Percentiles rank a stretch among this genome's conserved stretches.
These are phyloP conservation scores for Suaeda aralocaspica DNA, from an alignment of 148 eudicot genomes.

Conservation along the genomic window DNA sequence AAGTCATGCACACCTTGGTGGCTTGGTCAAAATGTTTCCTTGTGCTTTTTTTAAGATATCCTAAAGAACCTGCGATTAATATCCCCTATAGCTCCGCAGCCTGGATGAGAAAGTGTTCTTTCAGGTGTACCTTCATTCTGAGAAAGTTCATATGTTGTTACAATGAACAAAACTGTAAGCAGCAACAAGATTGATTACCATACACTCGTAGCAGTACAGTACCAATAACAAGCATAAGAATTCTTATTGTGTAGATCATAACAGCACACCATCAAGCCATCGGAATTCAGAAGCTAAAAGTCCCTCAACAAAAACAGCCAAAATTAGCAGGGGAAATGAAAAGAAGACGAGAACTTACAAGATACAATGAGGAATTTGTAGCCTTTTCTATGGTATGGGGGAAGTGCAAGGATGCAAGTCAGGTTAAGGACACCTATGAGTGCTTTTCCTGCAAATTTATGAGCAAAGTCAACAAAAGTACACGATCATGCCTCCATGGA, in stretches of 20 bases:
- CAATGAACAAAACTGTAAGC: conserved; percentile 7
- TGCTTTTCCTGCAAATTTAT: conserved; percentile 75
- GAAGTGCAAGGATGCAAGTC: conserved; percentile 95
- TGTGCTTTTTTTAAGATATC: conserved; percentile 93
- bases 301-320: background rate
- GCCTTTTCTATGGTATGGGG: conserved; percentile 98
- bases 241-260: background rate
- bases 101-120: conserved; percentile 92
- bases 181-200: background rate
- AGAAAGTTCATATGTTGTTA: conserved; percentile 89
- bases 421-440: conserved; percentile 91
- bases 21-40: conserved; percentile 96
- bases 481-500: too few relatives aligned
- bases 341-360: conserved; percentile 45
- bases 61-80: conserved; percentile 91
- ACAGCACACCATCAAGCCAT: background rate
- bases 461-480: conserved; percentile 5
- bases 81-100: conserved; percentile 87
- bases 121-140: conserved; percentile 96
- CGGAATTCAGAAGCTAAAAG: conserved; percentile 1
- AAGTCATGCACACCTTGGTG: conserved; percentile 23
- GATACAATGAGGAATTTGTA: conserved; percentile 94
- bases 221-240: conserved; percentile 7
- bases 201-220: background rate
- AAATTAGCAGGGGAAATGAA: background rate